Base-by-base conservation (phyloP, 176 grass and related monocot genomes). In the Hordeum marinum region DNA sequence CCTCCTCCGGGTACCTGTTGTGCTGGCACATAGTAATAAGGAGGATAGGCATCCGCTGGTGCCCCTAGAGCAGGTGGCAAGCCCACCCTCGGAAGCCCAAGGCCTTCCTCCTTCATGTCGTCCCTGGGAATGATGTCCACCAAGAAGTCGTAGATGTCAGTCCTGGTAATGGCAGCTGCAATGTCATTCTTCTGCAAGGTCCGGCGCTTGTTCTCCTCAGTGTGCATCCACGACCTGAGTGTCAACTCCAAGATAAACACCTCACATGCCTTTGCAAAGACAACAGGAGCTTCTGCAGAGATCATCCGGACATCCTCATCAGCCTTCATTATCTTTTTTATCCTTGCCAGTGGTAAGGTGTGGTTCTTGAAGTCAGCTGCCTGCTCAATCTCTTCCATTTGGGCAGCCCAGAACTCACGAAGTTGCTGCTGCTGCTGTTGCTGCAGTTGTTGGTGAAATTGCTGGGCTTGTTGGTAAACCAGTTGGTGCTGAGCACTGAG, bases 261-360 rank as follows among this genome's bases (percentile, higher is more conserved):
- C 61, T 93, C 91, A 1, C 91, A 93, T 57, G 91, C 91, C 82
- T 93, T 93, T 18, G 91, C 88, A 48, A 93, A 93, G 31, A 93
- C 88, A 81, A 93, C 82, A 40, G 91, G 91, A 36, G 82, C 91
- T 79, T 93, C 91, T 37, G 91, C 68, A 0, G 91, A 93, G 73
- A 93, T 93, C 91, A 93, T 93, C 9, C 85, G 78, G 26, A 93
- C 91, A 80, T 93, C 91, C 24, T 80, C 88, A 35, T 93, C 91
- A 55, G 91, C 85, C 82, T 93, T 93, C 91, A 93, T 93, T 80
- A 93, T 90, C 78, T 90, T 93, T 63, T 93, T 93, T 88, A 93
- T 90, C 82, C 91, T 90, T 59, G 91, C 85, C 34, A 93, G 91
- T 21, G 91, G 91, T 69, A 93, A 85, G 85, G 25, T 90, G 42